A percentile compares a stretch with the other conserved stretches of the same genome.
These are phyloP conservation scores for Blastobotrys serpentis DNA, from an alignment of 1,139 yeast genomes.

Conservation along the genomic window DNA sequence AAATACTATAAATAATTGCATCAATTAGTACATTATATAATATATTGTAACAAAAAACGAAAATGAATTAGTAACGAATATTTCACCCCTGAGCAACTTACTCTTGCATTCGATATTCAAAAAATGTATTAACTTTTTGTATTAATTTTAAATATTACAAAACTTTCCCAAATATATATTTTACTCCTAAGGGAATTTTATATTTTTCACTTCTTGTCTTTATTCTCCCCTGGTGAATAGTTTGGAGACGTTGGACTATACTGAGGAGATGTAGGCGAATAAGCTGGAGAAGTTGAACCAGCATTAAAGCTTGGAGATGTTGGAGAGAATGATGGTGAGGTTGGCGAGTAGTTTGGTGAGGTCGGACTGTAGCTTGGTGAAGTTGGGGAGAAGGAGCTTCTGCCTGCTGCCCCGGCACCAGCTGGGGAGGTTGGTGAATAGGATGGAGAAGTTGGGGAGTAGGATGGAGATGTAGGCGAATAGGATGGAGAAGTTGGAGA, in stretches of 20 bases:
- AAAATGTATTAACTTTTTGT: background rate
- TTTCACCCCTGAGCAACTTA: too few relatives aligned
- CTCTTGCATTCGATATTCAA: too few relatives aligned
- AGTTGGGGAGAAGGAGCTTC: background rate
- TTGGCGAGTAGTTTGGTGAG: slow-evolving; percentile 24
- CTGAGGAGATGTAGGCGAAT: slow-evolving; percentile 72
- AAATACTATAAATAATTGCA: slow-evolving; percentile 55
- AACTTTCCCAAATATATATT: background rate
- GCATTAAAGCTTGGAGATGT: slow-evolving; percentile 72
- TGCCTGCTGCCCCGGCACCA: slow-evolving; percentile 25
- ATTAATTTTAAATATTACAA: slow-evolving; percentile 2
- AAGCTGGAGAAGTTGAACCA: slow-evolving; percentile 66
- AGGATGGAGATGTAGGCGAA: slow-evolving; percentile 5
- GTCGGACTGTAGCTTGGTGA: slow-evolving; percentile 18
- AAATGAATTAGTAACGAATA: too few relatives aligned
- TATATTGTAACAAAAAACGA: background rate
- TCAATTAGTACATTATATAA: background rate
- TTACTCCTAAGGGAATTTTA: background rate
- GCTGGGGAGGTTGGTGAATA: slow-evolving; percentile 42
- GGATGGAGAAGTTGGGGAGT: slow-evolving; percentile 5
- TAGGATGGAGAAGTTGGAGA: background rate
- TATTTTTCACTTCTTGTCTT: slow-evolving; percentile 3
- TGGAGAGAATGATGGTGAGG: slow-evolving; percentile 40
- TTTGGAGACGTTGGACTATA: slow-evolving; percentile 73
- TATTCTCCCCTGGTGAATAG: slow-evolving; percentile 55